Evolutionary conservation across 1,139 yeast species (phyloP).

Genomic region (Blastobotrys apis): DNA sequence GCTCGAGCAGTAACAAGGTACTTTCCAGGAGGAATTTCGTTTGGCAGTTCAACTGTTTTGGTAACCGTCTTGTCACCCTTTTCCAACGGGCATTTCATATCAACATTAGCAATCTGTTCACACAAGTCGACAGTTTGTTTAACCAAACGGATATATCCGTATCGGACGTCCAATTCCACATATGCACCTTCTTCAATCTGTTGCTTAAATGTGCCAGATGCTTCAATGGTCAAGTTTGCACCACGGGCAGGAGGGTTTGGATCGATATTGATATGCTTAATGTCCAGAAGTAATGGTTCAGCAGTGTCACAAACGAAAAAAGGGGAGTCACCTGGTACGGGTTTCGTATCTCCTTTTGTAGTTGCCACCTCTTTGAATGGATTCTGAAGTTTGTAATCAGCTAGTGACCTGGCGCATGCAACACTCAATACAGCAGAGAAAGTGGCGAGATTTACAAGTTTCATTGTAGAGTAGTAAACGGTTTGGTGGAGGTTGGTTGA

Average conservation of each 20-base stretch:
- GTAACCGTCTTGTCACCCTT: constrained; percentile 62
- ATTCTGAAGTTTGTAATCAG: constrained; percentile 9
- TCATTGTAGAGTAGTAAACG: no score
- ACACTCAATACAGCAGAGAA: neutral
- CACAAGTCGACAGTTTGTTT: constrained; percentile 88
- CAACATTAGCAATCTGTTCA: constrained; percentile 79
- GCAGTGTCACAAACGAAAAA: constrained; percentile 67
- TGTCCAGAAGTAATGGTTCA: constrained; percentile 51
- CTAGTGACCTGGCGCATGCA: constrained; percentile 6
- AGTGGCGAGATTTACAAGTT: constrained; percentile 7
- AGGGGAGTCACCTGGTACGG: constrained; percentile 86
- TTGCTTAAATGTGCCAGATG: constrained; percentile 57
- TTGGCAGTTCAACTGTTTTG: constrained; percentile 77
- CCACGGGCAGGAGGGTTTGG: constrained; percentile 94
- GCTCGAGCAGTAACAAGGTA: constrained; percentile 86
- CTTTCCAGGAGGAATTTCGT: constrained; percentile 94
- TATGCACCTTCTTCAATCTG: constrained; percentile 78
- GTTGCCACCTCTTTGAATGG: constrained; percentile 9
- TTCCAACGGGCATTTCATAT: constrained; percentile 67
- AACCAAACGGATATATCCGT: constrained; percentile 83
- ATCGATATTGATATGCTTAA: constrained; percentile 53
- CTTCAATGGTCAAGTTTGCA: constrained; percentile 68
- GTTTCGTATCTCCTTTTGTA: constrained; percentile 17
- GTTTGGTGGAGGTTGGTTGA: no score
- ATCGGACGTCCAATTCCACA: constrained; percentile 86